Percentiles rank a stretch among this genome's conserved stretches.
Conservation (phyloP, 352 stramenopile genomes). For the Elongisporangium prolatum region DNA sequence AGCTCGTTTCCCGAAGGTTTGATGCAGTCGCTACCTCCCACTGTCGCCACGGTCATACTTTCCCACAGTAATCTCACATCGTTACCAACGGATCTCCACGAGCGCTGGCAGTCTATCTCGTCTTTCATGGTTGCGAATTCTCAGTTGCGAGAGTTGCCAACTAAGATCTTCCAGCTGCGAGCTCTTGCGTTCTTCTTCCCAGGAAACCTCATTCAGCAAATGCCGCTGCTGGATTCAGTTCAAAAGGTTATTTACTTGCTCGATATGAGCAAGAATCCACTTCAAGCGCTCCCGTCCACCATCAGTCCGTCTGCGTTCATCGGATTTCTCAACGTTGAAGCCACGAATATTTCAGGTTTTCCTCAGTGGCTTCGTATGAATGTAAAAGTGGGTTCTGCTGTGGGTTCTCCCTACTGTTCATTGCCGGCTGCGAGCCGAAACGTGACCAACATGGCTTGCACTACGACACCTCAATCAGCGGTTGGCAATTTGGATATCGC, state of each 20-base stretch:
- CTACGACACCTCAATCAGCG: neutral
- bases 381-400: neutral
- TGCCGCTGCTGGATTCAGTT: neutral
- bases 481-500: neutral
- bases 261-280: neutral
- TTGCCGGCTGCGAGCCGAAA: neutral
- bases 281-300: neutral
- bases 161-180: neutral
- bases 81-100: neutral
- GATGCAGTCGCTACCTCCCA: neutral
- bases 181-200: neutral
- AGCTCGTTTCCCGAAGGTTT: neutral
- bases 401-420: neutral
- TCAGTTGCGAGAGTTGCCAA: neutral
- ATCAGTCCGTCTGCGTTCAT: neutral
- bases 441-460: neutral
- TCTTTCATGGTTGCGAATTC: neutral
- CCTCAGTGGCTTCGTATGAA: neutral
- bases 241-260: neutral
- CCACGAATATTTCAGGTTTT: neutral
- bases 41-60: neutral
- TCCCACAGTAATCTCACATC: neutral
- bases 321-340: neutral
- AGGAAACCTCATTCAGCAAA: neutral
- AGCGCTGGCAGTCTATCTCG: neutral